Percentiles rank a stretch among this genome's conserved stretches.
Evolutionary conservation across 495 filamentous ascomycete genomes (phyloP).

Genomic region (Trichoderma asperelloides): DNA sequence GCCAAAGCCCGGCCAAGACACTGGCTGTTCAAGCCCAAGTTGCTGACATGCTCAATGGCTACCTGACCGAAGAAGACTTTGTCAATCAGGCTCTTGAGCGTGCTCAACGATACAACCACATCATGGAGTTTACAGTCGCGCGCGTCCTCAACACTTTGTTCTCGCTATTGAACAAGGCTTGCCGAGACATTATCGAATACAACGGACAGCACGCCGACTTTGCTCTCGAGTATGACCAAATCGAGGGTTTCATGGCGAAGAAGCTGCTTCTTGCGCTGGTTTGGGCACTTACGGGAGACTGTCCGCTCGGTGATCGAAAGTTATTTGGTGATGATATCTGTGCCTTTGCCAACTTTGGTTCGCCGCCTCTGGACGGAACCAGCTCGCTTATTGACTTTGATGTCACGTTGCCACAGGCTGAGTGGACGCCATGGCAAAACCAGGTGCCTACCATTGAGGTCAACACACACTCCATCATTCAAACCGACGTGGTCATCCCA

Average conservation of each 20-base stretch:
- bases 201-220: constrained; percentile 91
- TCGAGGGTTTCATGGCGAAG: constrained; percentile 83
- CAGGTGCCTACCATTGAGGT: constrained; percentile 91
- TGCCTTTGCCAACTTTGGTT: constrained; percentile 71
- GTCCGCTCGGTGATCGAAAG: constrained; percentile 80
- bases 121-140: constrained; percentile 94
- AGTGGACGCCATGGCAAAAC: constrained; percentile 89
- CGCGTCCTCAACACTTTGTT: constrained; percentile 89
- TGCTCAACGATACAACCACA: constrained; percentile 74
- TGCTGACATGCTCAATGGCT: constrained; percentile 65
- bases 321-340: constrained; percentile 75
- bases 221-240: constrained; percentile 76
- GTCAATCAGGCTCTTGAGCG: constrained; percentile 65
- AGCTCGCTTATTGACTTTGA: constrained; percentile 92
- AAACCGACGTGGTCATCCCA: constrained; percentile 96
- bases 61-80: constrained; percentile 68
- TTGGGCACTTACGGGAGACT: constrained; percentile 94
- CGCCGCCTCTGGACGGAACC: constrained; percentile 63
- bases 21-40: constrained; percentile 67
- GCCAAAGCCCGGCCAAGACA: constrained; percentile 67
- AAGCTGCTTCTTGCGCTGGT: constrained; percentile 84
- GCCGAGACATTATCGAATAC: constrained; percentile 87
- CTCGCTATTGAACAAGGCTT: constrained; percentile 87
- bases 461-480: constrained; percentile 93
- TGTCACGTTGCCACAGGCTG: constrained; percentile 71